Conservation (phyloP, 352 stramenopile genomes). For the Globisporangium parvum region DNA sequence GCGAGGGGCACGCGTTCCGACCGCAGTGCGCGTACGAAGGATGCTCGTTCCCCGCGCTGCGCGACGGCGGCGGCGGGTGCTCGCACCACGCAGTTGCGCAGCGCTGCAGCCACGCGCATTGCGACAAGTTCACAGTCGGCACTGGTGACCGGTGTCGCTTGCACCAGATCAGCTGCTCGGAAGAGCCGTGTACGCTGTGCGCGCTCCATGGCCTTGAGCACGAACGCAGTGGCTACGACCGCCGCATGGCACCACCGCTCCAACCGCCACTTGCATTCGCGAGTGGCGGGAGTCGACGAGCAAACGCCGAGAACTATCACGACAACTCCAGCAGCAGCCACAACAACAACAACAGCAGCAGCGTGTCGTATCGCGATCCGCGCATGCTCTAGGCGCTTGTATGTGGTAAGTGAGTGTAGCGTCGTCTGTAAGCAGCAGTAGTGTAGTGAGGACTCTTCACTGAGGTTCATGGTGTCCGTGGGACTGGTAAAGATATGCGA, state of each 20-base stretch:
- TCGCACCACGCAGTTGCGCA: constrained; percentile 31
- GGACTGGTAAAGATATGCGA: too few species aligned
- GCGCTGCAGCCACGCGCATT: constrained; percentile 51
- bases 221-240: neutral
- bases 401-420: too few species aligned
- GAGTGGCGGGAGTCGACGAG: neutral
- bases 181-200: constrained; percentile 52
- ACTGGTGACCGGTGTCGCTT: constrained; percentile 27
- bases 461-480: too few species aligned
- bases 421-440: too few species aligned
- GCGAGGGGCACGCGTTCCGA: constrained; percentile 43
- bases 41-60: constrained; percentile 32
- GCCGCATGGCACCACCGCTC: neutral
- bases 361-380: neutral
- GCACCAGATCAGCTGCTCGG: constrained; percentile 42
- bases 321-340: constrained; percentile 4
- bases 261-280: neutral
- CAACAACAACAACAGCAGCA: constrained; percentile 1
- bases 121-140: constrained; percentile 52
- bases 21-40: constrained; percentile 54
- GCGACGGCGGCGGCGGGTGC: constrained; percentile 31
- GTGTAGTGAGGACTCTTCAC: too few species aligned
- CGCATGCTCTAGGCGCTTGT: neutral
- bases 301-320: constrained; percentile 8
- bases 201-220: constrained; percentile 18